Evolutionary conservation across 768 basidiomycete genomes (phyloP).

Genomic region (Hygrophoropsis aurantiaca): DNA sequence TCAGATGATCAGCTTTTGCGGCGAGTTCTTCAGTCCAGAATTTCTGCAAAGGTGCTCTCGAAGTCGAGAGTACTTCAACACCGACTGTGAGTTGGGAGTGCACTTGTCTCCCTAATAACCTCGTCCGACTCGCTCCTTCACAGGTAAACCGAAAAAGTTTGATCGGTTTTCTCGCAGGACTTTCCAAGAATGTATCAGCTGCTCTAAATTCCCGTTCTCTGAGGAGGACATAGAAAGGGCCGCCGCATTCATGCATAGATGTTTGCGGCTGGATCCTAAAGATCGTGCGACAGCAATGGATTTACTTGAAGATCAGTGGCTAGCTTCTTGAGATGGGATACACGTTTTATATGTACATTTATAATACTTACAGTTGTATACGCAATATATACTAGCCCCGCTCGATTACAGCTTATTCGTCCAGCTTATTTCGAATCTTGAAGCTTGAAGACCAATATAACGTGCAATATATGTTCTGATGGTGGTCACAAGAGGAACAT

Average conservation of each 20-base stretch:
- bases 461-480: no score
- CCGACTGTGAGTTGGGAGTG: background rate
- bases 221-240: background rate
- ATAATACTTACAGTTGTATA: no score
- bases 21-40: conserved; percentile 2
- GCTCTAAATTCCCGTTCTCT: background rate
- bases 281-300: conserved; percentile 7
- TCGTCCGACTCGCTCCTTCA: background rate
- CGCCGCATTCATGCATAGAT: conserved; percentile 5
- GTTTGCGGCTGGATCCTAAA: conserved; percentile 8
- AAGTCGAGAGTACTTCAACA: conserved; percentile 1
- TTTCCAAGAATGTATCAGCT: background rate
- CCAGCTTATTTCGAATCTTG: no score
- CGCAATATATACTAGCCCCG: no score
- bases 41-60: conserved; percentile 1
- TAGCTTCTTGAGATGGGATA: background rate
- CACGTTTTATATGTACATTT: no score
- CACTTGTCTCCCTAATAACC: background rate
- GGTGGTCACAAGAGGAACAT: no score
- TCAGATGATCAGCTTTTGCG: conserved; percentile 6
- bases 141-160: conserved; percentile 3
- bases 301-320: conserved; percentile 4
- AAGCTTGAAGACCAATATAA: no score
- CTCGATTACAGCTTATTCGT: no score
- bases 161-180: background rate